Percentiles rank a stretch among this genome's conserved stretches.
phyloP scores from a whole-genome alignment of 495 filamentous ascomycete species.

The Physcia stellaris region DNA sequence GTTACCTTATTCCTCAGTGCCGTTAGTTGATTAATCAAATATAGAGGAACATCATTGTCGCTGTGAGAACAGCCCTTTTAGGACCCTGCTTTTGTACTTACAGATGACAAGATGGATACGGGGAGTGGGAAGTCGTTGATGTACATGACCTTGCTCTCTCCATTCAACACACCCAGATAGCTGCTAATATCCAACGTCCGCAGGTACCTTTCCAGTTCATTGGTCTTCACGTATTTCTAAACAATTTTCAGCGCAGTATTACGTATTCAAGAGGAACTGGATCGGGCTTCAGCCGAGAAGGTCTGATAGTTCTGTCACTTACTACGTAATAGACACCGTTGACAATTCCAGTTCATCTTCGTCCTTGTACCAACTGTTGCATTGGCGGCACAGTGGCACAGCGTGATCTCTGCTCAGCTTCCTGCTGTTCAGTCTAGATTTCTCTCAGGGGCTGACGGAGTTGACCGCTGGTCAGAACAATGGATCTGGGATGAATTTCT shows the following conservation, averaged over 20 bases:
- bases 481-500: slow-evolving; percentile 62
- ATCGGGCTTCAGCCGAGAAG: slow-evolving; percentile 42
- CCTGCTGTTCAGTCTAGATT: slow-evolving; percentile 46
- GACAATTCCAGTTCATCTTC: slow-evolving; percentile 53
- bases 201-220: too few relatives aligned
- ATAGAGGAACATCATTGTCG: slow-evolving; percentile 45
- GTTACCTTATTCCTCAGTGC: too few relatives aligned
- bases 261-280: slow-evolving; percentile 65
- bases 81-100: not conserved
- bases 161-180: not conserved
- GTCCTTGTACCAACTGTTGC: slow-evolving; percentile 71
- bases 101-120: slow-evolving; percentile 63
- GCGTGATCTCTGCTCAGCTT: slow-evolving; percentile 47
- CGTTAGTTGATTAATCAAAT: too few relatives aligned
- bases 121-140: slow-evolving; percentile 87
- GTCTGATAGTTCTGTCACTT: slow-evolving; percentile 24
- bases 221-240: too few relatives aligned
- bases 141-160: slow-evolving; percentile 33
- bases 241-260: slow-evolving; percentile 50
- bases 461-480: slow-evolving; percentile 64
- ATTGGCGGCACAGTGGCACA: slow-evolving; percentile 59
- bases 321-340: not conserved
- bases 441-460: slow-evolving; percentile 53
- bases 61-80: slow-evolving; percentile 30
- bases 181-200: too few relatives aligned